Base-by-base conservation (phyloP, 1,139 yeast genomes). In the Candida mesenterica region DNA sequence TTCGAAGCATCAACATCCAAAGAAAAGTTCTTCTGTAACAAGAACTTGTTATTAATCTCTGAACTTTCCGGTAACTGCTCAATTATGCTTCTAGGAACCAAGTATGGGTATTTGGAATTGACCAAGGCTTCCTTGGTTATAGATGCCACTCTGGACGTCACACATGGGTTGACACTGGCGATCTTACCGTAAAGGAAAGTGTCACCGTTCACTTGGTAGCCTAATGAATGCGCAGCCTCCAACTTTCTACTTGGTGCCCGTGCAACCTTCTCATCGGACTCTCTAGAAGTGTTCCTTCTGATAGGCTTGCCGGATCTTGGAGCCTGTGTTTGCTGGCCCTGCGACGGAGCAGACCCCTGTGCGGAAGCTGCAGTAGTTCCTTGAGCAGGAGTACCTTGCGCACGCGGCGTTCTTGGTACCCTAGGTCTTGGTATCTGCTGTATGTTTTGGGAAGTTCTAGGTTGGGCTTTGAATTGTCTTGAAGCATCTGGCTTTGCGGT, bases 81-180 rank as follows among this genome's bases (percentile, higher is more conserved):
- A 29, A 70, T 56, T 23, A 70, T 50, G 8, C 54, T 40, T 43
- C 50, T 58, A n/a, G 76, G 75, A 40, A 69, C 54, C 43, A 54
- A 49, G 53, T 56, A 70, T 9, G 76, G 76, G 48, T 68, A 70
- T 33, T 67, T 65, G 19, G 75, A 68, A 34, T 58, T 55, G 35
- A 63, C 44, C 43, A 70, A 61, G 20, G 61, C 53, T 32, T 64
- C 62, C 47, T 70, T 70, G 36, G 72, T 54, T 32, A 70, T 61
- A 30, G 71, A 61, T 1, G 75, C 70, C 4, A 68, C 59, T 47
- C 75, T 58, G n/a, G 70, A 54, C 18, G 59, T 49, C 13, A 61
- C 49, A 31, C 59, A 48, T 4, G 62, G 48, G 41, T 57, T 61
- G 38, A 64, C 49, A 31, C 56, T 53, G 33, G 71, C 52, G 7